Percentiles rank a stretch among this genome's conserved stretches.
phyloP scores from a whole-genome alignment of 495 filamentous ascomycete genomes.

The Stereocaulon alpinum region DNA sequence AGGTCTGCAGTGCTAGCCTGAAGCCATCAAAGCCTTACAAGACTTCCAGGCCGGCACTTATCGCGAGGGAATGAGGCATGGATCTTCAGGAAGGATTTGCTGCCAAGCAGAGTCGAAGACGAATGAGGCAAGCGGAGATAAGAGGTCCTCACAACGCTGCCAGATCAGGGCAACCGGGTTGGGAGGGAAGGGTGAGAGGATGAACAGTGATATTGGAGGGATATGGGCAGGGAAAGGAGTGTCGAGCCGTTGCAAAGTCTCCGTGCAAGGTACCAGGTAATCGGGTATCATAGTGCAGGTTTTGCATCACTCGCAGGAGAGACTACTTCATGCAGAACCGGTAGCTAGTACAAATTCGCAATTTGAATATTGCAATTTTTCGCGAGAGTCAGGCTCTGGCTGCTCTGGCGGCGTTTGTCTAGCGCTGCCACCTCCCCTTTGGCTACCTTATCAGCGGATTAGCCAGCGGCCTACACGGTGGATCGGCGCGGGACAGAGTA shows the following conservation, averaged over 20 bases:
- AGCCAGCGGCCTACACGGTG: not conserved
- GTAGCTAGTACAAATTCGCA: not conserved
- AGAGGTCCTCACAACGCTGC: not conserved
- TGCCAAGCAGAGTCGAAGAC: not conserved
- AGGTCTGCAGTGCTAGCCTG: not conserved
- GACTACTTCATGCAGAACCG: not conserved
- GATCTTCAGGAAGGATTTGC: not conserved
- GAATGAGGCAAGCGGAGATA: not conserved
- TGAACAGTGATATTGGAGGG: not conserved
- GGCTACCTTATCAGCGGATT: no score
- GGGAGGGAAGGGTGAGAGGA: not conserved
- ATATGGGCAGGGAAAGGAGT: not conserved
- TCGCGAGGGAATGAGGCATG: not conserved
- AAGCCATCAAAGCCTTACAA: not conserved
- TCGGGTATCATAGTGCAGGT: constrained; percentile 7
- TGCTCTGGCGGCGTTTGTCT: not conserved
- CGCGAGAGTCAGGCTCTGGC: constrained; percentile 1
- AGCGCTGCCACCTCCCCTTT: not conserved
- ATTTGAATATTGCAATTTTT: not conserved
- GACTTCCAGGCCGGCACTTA: not conserved
- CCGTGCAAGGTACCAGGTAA: constrained; percentile 14
- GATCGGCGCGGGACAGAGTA: not conserved
- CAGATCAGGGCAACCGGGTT: not conserved
- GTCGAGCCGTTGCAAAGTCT: constrained; percentile 13
- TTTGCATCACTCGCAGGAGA: not conserved